Evolutionary conservation across 768 basidiomycete genomes (phyloP), one percentile per base, ranked within the genome.

Genomic region (Mycena maculata): DNA sequence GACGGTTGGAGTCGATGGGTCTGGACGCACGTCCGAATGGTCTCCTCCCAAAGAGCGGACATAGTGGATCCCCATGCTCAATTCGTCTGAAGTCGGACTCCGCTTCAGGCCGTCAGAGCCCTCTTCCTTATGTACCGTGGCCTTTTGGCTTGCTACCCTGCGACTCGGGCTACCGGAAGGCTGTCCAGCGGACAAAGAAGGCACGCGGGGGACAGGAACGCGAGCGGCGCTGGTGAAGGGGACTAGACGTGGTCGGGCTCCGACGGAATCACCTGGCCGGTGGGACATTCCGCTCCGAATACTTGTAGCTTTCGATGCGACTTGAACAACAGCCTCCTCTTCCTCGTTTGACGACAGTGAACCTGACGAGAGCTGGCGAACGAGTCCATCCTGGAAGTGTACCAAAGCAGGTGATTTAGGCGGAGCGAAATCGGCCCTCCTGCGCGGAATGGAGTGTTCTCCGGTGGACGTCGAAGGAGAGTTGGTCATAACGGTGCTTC

Each of bases 151-250:
- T 25, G 84, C 79, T 9, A 91, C 84, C 79, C 84, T 79, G 73
- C 74, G 73, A 77, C 78, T 67, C 41, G 69, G 71, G 39, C 71
- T 68, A 36, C 71, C 73, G 42, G 74, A 67, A 56, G 72, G 72
- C 12, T 67, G 69, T 20, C 74, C 76, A 36, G 72, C 71, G 41
- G 79, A 71, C 38, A 73, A 67, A 58, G 84, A 72, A 65, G 85
- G 73, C 69, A 83, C 70, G 69, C 84, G 82, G 25, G 90, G 89
- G 2, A 87, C 82, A 22, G 91, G 90, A 27, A 91, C 90, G 22
- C 89, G 87, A 22, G 85, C 84, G 18, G 89, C 87, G 67, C 86
- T 87, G 9, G 88, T 91, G 74, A 93, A 92, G 28, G 89, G 91
- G 36, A 92, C 90, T 31, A 93, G 76, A 33, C 90, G 86, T 36